A percentile compares a stretch with the other conserved stretches of the same genome.
Evolutionary conservation across 768 basidiomycete species (phyloP).

Genomic region (Tephrocybe sp.): DNA sequence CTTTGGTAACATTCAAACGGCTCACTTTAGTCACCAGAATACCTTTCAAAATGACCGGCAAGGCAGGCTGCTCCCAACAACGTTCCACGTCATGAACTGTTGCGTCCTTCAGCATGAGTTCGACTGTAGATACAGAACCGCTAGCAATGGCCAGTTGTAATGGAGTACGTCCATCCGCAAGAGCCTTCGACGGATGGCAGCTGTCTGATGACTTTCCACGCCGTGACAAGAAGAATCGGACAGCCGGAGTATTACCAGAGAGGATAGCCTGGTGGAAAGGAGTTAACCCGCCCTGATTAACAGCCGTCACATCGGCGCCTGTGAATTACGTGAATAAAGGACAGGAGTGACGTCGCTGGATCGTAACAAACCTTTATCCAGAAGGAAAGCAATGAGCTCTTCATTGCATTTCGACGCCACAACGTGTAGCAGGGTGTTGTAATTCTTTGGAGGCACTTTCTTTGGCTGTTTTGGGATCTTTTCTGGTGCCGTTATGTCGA

Average conservation of each 20-base stretch:
- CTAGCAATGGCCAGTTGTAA: conserved; percentile 35
- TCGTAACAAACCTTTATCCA: conserved; percentile 30
- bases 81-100: conserved; percentile 36
- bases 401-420: conserved; percentile 32
- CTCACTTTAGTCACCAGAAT: conserved; percentile 31
- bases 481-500: conserved; percentile 33
- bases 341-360: background rate
- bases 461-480: conserved; percentile 19
- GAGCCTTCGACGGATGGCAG: conserved; percentile 35
- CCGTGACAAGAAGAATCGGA: conserved; percentile 30
- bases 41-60: conserved; percentile 23
- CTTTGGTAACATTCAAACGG: background rate
- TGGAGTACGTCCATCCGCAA: conserved; percentile 32
- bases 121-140: conserved; percentile 23
- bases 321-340: conserved; percentile 2
- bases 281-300: conserved; percentile 30
- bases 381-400: conserved; percentile 27
- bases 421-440: conserved; percentile 34
- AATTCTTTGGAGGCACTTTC: conserved; percentile 19
- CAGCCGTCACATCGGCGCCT: conserved; percentile 30
- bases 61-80: conserved; percentile 26
- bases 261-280: conserved; percentile 35
- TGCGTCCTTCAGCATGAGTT: conserved; percentile 35
- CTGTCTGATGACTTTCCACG: conserved; percentile 28
- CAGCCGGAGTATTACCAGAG: conserved; percentile 30